Base-by-base conservation (phyloP, 345 rosid genomes). In the Lepidium africanum region DNA sequence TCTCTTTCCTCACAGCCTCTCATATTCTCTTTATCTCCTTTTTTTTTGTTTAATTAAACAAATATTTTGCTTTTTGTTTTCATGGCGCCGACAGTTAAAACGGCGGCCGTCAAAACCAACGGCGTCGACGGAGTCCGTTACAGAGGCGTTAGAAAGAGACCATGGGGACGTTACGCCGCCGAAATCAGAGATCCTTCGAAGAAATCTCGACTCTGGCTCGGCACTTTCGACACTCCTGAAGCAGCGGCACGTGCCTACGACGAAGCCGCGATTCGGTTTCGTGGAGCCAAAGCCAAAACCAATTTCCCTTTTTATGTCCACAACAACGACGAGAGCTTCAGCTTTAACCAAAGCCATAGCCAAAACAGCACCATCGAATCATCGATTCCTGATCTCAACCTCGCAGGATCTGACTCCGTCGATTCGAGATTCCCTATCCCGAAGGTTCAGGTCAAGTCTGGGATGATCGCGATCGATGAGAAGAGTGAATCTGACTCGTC, bases 141-240 rank as follows among this genome's bases (percentile, higher is more conserved):
- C 69, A 76, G 96, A 68, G 93, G 97, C 6, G 97, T 91, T n/a
- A 83, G 97, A 48, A 88, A 81, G 93, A 78, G 97, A 67, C 96
- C 91, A 11, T 87, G 93, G 96, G 97, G 97, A 0, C 78, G 93
- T 39, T 91, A 86, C 80, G 91, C 93, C 0, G 96, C 88, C 11
- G 97, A 91, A 82, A 91, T 91, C 55, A 77, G 97, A 73, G 90
- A 91, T 79, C 97, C 97, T 0, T 72, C 76, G 33, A 88, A 85
- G 65, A 86, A 82, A 65, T 72, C 76, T 54, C 88, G 96, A 3
- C 91, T 91, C 25, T 88, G 97, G 97, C 91, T 91, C 8, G 97
- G 97, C 2, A 86, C 97, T 35, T 91, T 85, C 58, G 96, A 91
- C 70, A 86, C 96, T 10, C 81, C 91, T 0, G 86, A 83, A 70